Percentiles rank a stretch among this genome's conserved stretches.
Conservation (phyloP, 805 yeast species). For the Yamadazyma takamatsuzukensis region DNA sequence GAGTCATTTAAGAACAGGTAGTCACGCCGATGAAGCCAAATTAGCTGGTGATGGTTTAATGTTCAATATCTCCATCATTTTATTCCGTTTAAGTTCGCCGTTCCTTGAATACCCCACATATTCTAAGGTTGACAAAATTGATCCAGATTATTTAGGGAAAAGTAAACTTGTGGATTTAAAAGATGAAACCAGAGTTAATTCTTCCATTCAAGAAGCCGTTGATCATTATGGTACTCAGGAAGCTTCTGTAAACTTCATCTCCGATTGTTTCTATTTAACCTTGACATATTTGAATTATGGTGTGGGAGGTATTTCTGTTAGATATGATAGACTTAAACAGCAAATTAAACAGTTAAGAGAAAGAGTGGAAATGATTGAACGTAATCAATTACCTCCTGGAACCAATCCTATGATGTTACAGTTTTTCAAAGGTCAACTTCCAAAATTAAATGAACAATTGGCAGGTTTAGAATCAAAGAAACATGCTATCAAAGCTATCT, state of each 20-base stretch:
- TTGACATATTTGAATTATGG: constrained; percentile 85
- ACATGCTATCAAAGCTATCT: constrained; percentile 61
- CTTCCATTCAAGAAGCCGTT: constrained; percentile 68
- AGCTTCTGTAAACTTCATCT: constrained; percentile 67
- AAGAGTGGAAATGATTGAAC: constrained; percentile 45
- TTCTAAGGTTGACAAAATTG: constrained; percentile 73
- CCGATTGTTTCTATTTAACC: constrained; percentile 82
- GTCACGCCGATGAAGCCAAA: constrained; percentile 65
- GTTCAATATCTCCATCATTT: constrained; percentile 66
- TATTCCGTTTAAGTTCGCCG: constrained; percentile 76
- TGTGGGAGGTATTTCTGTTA: constrained; percentile 68
- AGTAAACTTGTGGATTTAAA: constrained; percentile 54
- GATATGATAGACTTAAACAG: constrained; percentile 50
- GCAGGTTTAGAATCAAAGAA: constrained; percentile 39
- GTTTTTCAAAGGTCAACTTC: constrained; percentile 39
- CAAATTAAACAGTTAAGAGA: constrained; percentile 48
- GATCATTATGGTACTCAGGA: constrained; percentile 46
- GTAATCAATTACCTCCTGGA: constrained; percentile 23
- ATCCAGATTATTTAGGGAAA: constrained; percentile 61
- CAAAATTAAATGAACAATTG: constrained; percentile 40
- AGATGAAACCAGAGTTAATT: constrained; percentile 81
- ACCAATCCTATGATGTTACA: constrained; percentile 22
- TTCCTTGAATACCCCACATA: constrained; percentile 63
- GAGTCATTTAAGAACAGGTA: constrained; percentile 84
- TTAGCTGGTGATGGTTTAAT: constrained; percentile 78